Conservation (phyloP, 2,329 filamentous ascomycete species). For the Dryadomyces quercivorus region DNA sequence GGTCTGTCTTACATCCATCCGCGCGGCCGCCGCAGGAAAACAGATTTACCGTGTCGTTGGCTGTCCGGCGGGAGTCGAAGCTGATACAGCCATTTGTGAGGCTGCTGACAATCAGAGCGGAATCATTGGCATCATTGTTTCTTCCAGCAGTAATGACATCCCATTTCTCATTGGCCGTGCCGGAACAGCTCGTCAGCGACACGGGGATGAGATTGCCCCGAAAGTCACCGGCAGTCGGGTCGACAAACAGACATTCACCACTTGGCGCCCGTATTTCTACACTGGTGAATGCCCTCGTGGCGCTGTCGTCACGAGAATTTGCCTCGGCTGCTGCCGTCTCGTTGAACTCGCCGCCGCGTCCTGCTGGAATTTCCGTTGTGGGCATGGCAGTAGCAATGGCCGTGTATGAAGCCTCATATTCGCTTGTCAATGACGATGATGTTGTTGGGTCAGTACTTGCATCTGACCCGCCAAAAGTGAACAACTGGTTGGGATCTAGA, state of each 20-base stretch:
- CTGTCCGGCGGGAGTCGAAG: conserved; percentile 30
- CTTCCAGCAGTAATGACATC: conserved; percentile 36
- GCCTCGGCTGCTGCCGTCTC: conserved; percentile 37
- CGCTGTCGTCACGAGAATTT: conserved; percentile 32
- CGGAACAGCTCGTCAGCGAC: conserved; percentile 30
- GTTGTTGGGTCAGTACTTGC: too few species aligned
- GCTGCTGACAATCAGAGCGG: conserved; percentile 34
- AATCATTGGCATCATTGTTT: conserved; percentile 32
- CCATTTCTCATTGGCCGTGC: conserved; percentile 33
- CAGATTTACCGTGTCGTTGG: conserved; percentile 33
- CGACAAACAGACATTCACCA: conserved; percentile 37
- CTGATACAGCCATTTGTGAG: conserved; percentile 39
- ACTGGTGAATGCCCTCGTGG: conserved; percentile 30
- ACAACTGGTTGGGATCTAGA: conserved; percentile 28
- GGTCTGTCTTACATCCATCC: conserved; percentile 26
- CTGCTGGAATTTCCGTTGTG: conserved; percentile 32
- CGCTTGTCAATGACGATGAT: background rate
- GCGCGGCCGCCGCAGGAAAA: conserved; percentile 41
- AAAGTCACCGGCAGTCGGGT: conserved; percentile 40
- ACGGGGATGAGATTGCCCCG: conserved; percentile 41
- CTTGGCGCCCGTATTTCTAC: conserved; percentile 33
- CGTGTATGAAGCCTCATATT: background rate
- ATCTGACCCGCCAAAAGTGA: conserved; percentile 18
- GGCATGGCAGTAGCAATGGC: conserved; percentile 22
- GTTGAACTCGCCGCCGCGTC: conserved; percentile 34